phyloP scores from a whole-genome alignment of 2,329 filamentous ascomycete species.

The Aspergillus tamarii region DNA sequence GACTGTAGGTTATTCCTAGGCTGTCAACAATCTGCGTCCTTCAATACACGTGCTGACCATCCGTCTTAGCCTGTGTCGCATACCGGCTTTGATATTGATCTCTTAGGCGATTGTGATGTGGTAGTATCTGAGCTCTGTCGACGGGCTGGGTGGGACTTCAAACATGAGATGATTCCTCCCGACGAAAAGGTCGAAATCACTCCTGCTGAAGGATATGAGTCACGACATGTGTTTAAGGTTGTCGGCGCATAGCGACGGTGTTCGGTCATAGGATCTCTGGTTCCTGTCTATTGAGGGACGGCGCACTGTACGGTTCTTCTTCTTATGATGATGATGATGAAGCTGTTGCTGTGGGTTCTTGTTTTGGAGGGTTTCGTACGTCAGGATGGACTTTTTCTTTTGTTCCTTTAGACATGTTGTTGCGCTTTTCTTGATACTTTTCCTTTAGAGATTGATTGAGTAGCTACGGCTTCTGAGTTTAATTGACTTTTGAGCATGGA shows the following conservation, averaged over 20 bases:
- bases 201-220: slow-evolving; percentile 51
- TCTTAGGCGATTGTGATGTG: slow-evolving; percentile 93
- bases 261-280: slow-evolving; percentile 29
- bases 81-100: slow-evolving; percentile 93
- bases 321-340: slow-evolving; percentile 12
- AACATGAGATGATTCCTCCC: slow-evolving; percentile 80
- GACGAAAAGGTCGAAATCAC: slow-evolving; percentile 64
- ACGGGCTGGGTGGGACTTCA: slow-evolving; percentile 76
- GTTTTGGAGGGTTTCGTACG: slow-evolving; percentile 8
- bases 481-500: not conserved
- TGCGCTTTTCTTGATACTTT: not conserved
- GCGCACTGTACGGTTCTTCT: slow-evolving; percentile 32
- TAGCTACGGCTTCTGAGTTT: not conserved
- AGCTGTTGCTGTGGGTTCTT: slow-evolving; percentile 13
- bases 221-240: slow-evolving; percentile 48
- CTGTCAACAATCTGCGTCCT: not conserved
- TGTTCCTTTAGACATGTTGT: slow-evolving; percentile 7
- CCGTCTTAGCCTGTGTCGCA: slow-evolving; percentile 69
- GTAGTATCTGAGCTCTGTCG: slow-evolving; percentile 85
- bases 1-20: slow-evolving; percentile 53
- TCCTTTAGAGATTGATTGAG: slow-evolving; percentile 1
- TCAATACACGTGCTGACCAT: slow-evolving; percentile 14
- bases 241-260: slow-evolving; percentile 43
- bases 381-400: slow-evolving; percentile 8
- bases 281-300: slow-evolving; percentile 24